Evolutionary conservation across 1,139 yeast species (phyloP).

Genomic region (Yamadazyma mexicana): DNA sequence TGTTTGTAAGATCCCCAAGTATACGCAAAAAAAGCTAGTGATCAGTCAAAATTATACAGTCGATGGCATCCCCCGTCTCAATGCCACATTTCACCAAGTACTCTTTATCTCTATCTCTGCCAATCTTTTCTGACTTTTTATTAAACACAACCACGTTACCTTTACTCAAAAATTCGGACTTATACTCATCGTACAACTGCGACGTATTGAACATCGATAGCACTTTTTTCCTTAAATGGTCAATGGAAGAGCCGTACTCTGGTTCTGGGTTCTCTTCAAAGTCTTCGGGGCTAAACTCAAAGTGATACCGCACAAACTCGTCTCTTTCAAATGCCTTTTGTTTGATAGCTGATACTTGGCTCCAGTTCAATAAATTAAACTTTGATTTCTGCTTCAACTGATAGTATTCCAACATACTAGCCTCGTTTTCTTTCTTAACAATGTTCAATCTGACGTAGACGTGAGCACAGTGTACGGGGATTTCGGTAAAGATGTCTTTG

Average conservation of each 20-base stretch:
- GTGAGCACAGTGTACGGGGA: constrained; percentile 79
- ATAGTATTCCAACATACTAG: constrained; percentile 28
- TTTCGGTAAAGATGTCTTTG: constrained; percentile 63
- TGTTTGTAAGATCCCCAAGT: no score
- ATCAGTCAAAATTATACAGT: constrained; percentile 38
- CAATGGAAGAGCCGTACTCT: constrained; percentile 69
- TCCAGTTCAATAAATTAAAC: constrained; percentile 27
- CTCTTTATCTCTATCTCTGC: constrained; percentile 33
- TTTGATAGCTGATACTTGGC: constrained; percentile 27
- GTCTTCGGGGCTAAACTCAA: constrained; percentile 83
- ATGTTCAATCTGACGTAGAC: constrained; percentile 55
- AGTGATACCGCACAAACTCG: constrained; percentile 56
- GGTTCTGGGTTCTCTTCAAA: constrained; percentile 57
- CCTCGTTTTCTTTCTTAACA: constrained; percentile 17
- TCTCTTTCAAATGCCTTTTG: constrained; percentile 22
- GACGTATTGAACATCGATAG: constrained; percentile 56
- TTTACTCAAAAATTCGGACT: constrained; percentile 17
- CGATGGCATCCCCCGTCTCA: constrained; percentile 65
- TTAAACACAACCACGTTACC: constrained; percentile 32
- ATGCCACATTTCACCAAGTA: constrained; percentile 62
- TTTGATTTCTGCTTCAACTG: constrained; percentile 25
- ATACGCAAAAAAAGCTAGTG: no score
- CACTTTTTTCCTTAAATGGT: constrained; percentile 56
- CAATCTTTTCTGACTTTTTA: constrained; percentile 27
- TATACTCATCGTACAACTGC: constrained; percentile 33